Base-by-base conservation (phyloP, 2,329 filamentous ascomycete species). In the Aquanectria penicillioides region DNA sequence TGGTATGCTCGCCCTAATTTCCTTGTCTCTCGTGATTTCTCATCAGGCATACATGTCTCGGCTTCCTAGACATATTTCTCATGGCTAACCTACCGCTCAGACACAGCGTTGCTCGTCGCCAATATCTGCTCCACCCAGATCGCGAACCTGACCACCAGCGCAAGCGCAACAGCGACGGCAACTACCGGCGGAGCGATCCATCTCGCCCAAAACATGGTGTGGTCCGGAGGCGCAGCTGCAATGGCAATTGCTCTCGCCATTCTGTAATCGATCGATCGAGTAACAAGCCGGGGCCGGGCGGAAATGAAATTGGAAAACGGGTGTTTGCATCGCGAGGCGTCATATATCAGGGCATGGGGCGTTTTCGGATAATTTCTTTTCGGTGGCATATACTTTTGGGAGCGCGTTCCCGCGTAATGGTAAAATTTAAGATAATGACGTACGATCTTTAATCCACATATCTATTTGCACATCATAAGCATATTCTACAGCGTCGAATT, bases 1-100 rank as follows among this genome's bases (percentile, higher is more conserved):
- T 28, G 63, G 78, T 80, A 73, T 12, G 74, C 72, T 9, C 6
- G 2, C 8, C 17, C 31, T 26, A 7, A n/a, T 12, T 10, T 17
- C 44, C 31, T 33, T 29, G 17, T 26, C 43, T 17, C 17, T 18
- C 28, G 11, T 33, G 18, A 38, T 6, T 48, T 15, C 18, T n/a
- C n/a, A n/a, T n/a, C n/a, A n/a, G n/a, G n/a, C n/a, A n/a, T n/a
- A n/a, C n/a, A n/a, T n/a, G n/a, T n/a, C n/a, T n/a, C n/a, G n/a
- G n/a, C n/a, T n/a, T n/a, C n/a, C n/a, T n/a, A n/a, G n/a, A 15
- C n/a, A 25, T 31, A 5, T 23, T 6, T 26, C 20, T 17, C 41
- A 10, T 13, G 6, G 38, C 40, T 40, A 6, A 46, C 28, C 4
- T 17, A 5, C 7, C 3, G 8, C 4, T n/a, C 15, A 62, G 59